These are phyloP conservation scores for Backusella sp. DNA, from an alignment of 192 early-diverging fungal genomes.

Conservation along the genomic window DNA sequence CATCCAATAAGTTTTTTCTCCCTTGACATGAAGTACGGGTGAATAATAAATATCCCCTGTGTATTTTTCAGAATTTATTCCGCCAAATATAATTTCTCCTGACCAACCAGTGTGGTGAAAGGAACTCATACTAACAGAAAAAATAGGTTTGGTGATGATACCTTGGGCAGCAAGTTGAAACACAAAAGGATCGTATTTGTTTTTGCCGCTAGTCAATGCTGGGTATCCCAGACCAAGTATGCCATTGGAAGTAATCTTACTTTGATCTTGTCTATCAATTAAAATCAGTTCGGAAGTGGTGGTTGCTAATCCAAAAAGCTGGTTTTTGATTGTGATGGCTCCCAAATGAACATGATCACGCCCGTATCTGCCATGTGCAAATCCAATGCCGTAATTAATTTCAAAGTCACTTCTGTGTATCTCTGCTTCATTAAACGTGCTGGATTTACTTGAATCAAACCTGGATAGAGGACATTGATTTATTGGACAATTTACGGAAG, in stretches of 20 bases:
- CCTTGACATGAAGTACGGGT: constrained; percentile 2
- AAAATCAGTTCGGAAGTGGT: constrained; percentile 13
- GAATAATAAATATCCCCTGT: constrained; percentile 44
- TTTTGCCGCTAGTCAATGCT: background rate
- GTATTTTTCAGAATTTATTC: constrained; percentile 36
- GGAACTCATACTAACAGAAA: constrained; percentile 19
- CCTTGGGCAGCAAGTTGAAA: constrained; percentile 14
- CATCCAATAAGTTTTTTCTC: constrained; percentile 27
- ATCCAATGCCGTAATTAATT: constrained; percentile 31
- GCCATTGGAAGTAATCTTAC: constrained; percentile 14
- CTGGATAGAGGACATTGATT: constrained; percentile 3
- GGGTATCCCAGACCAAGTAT: constrained; percentile 30
- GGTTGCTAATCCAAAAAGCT: constrained; percentile 28
- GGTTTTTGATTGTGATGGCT: background rate
- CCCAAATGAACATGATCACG: constrained; percentile 22
- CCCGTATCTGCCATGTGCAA: constrained; percentile 17
- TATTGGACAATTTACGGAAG: constrained; percentile 12
- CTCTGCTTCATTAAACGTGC: constrained; percentile 10
- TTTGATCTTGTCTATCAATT: background rate
- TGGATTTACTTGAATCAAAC: constrained; percentile 29
- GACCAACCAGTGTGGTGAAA: constrained; percentile 2
- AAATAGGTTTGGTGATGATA: constrained; percentile 12
- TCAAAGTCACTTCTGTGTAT: constrained; percentile 4
- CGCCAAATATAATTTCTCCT: constrained; percentile 45
- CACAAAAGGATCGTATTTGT: constrained; percentile 24